Conservation (phyloP, 352 stramenopile genomes). For the Globisporangium splendens region DNA sequence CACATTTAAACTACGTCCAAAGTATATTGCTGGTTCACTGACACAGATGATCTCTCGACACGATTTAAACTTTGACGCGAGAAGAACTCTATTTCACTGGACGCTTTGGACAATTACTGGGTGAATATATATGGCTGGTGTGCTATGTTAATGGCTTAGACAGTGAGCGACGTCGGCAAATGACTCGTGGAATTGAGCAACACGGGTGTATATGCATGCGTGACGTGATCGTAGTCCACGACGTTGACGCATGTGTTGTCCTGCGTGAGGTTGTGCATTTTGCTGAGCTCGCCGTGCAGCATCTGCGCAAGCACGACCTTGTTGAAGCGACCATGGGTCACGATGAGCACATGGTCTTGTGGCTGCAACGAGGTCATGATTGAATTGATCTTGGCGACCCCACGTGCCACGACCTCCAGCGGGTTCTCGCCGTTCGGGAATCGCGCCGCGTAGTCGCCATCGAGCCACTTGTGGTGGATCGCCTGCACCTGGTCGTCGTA, state of each 20-base stretch:
- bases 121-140: too few species aligned
- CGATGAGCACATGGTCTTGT: slow-evolving; percentile 66
- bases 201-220: slow-evolving; percentile 50
- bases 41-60: neutral
- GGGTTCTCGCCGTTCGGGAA: slow-evolving; percentile 72
- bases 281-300: slow-evolving; percentile 47
- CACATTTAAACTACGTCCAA: slow-evolving; percentile 12
- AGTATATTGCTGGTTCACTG: slow-evolving; percentile 11
- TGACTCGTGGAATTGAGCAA: slow-evolving; percentile 72
- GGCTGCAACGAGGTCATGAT: slow-evolving; percentile 32
- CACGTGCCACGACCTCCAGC: slow-evolving; percentile 60
- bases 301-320: slow-evolving; percentile 75
- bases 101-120: too few species aligned
- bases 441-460: slow-evolving; percentile 39
- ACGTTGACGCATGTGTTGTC: slow-evolving; percentile 88
- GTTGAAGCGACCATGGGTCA: slow-evolving; percentile 84
- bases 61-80: too few species aligned
- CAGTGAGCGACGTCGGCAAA: slow-evolving; percentile 30
- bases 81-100: too few species aligned
- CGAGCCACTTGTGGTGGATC: slow-evolving; percentile 62
- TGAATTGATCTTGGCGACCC: slow-evolving; percentile 59
- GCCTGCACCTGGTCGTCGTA: slow-evolving; percentile 51
- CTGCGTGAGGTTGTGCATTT: slow-evolving; percentile 69
- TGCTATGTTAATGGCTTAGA: slow-evolving; percentile 16
- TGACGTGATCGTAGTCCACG: slow-evolving; percentile 68